Conservation (phyloP, 2,329 filamentous ascomycete species). For the Torrubiella hemipterigena region DNA sequence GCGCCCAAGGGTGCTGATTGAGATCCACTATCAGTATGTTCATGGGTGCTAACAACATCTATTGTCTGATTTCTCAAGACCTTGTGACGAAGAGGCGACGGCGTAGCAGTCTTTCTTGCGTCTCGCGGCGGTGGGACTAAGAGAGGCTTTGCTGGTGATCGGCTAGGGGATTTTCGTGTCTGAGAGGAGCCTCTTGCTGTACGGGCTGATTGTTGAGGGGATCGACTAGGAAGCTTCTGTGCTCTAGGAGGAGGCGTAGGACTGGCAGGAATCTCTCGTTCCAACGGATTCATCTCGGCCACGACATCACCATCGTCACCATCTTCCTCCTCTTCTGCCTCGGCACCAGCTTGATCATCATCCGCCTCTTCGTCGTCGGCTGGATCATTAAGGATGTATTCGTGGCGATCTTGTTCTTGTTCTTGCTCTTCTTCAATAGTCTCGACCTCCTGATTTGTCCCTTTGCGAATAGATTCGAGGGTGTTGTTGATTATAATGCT, state of each 20-base stretch:
- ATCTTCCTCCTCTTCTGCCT: background rate
- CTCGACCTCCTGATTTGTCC: no score
- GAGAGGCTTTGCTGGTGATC: background rate
- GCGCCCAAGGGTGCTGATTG: background rate
- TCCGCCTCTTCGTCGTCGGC: conserved; percentile 7
- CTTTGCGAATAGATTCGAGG: conserved; percentile 35
- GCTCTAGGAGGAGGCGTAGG: background rate
- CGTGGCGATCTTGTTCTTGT: conserved; percentile 4
- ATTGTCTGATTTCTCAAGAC: conserved; percentile 14
- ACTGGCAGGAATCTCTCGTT: background rate
- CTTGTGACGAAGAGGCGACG: conserved; percentile 19
- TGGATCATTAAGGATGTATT: no score
- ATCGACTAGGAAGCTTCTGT: conserved; percentile 5
- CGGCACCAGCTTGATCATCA: conserved; percentile 5
- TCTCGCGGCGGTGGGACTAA: no score
- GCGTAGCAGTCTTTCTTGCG: conserved; percentile 3
- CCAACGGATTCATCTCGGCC: no score
- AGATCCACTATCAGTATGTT: background rate
- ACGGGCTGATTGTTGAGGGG: background rate
- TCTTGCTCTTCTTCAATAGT: conserved; percentile 9
- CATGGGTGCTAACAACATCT: background rate
- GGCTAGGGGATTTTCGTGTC: background rate
- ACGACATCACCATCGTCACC: no score
- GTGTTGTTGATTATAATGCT: conserved; percentile 44
- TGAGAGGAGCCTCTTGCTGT: no score